These are phyloP conservation scores for Akanthomyces uredinophilus DNA, from an alignment of 2,329 filamentous ascomycete genomes.

Conservation along the genomic window DNA sequence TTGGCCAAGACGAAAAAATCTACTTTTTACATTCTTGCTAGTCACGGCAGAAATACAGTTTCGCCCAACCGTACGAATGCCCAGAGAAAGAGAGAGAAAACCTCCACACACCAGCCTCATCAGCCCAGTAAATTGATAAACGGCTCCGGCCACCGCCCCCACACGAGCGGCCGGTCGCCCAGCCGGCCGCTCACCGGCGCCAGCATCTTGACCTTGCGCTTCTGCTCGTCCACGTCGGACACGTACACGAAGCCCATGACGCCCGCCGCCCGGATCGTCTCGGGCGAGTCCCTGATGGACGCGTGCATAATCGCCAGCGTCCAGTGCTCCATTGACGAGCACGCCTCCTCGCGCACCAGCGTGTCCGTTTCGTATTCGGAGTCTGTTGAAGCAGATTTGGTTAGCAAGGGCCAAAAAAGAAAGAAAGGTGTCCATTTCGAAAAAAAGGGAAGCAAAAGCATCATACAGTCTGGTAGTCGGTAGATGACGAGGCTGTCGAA, in stretches of 20 bases:
- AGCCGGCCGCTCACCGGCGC: conserved; percentile 79
- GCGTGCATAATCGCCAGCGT: conserved; percentile 82
- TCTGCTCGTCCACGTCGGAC: conserved; percentile 81
- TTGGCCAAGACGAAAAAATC: no score
- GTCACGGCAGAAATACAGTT: neutral
- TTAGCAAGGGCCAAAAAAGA: neutral
- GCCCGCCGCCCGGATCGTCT: conserved; percentile 71
- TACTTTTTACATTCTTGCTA: no score
- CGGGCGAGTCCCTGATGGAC: conserved; percentile 60
- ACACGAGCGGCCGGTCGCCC: conserved; percentile 73
- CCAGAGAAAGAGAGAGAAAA: neutral
- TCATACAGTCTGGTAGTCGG: conserved; percentile 57
- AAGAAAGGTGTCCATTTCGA: no score
- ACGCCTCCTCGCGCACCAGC: conserved; percentile 61
- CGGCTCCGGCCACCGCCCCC: conserved; percentile 83
- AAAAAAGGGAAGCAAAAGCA: neutral
- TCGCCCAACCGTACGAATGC: neutral
- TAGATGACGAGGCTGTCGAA: conserved; percentile 72
- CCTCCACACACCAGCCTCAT: conserved; percentile 19
- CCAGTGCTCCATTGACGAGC: conserved; percentile 68
- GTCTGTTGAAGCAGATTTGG: conserved; percentile 17
- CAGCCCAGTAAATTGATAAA: conserved; percentile 68
- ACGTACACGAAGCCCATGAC: conserved; percentile 94
- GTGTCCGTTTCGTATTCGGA: conserved; percentile 30
- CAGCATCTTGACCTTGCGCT: conserved; percentile 73